These are phyloP conservation scores for Phaeoacremonium minimum DNA, from an alignment of 2,329 filamentous ascomycete species.

Conservation along the genomic window DNA sequence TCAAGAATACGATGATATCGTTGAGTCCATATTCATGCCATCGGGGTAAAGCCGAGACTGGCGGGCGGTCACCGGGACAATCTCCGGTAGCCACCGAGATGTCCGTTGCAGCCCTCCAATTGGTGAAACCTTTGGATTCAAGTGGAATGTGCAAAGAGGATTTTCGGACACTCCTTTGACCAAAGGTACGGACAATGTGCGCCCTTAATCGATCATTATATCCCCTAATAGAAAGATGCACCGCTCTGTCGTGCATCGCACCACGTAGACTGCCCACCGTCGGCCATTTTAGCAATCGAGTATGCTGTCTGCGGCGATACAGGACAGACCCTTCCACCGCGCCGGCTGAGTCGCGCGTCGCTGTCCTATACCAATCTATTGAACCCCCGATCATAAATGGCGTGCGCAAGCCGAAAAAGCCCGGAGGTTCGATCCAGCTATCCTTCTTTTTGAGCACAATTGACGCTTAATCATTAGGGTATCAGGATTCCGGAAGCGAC, in stretches of 20 bases:
- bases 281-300: background rate
- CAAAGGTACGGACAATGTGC: no score
- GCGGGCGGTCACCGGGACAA: no score
- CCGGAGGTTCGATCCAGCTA: no score
- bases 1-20: background rate
- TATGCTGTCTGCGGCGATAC: background rate
- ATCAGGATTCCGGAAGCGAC: constrained; percentile 42
- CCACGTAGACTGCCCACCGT: background rate
- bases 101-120: no score
- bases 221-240: background rate
- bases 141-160: no score
- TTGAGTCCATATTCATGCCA: background rate
- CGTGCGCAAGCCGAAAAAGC: constrained; percentile 42
- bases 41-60: no score
- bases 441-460: no score
- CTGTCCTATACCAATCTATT: constrained; percentile 40
- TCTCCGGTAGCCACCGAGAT: no score
- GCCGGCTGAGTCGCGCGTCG: constrained; percentile 20
- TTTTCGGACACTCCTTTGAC: no score
- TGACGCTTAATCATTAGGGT: no score
- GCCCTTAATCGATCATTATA: no score
- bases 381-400: constrained; percentile 41
- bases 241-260: background rate
- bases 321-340: background rate
- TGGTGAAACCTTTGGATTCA: no score